A percentile compares a stretch with the other conserved stretches of the same genome.
phyloP scores from a whole-genome alignment of 1,284 basidiomycete species.

The Psilocybe mexicana region DNA sequence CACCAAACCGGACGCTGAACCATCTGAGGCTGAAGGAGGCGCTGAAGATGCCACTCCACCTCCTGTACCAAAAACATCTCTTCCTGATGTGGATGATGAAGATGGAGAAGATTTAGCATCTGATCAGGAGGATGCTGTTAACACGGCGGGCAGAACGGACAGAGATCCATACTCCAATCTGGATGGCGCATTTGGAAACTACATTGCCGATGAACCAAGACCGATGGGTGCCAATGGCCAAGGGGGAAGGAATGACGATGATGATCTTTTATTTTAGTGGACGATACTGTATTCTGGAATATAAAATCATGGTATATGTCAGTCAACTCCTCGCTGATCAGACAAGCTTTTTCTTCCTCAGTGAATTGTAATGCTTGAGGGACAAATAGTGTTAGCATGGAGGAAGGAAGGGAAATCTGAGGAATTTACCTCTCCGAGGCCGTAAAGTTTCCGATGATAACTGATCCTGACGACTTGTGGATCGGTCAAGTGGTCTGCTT shows the following conservation, averaged over 20 bases:
- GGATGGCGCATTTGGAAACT: conserved; percentile 68
- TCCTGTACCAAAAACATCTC: conserved; percentile 23
- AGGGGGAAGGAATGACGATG: conserved; percentile 39
- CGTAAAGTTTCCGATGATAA: conserved; percentile 91
- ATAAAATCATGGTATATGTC: conserved; percentile 3
- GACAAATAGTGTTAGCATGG: background rate
- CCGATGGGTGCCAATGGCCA: conserved; percentile 45
- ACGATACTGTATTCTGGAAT: conserved; percentile 15
- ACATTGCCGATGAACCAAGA: conserved; percentile 63
- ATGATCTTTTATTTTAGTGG: conserved; percentile 56
- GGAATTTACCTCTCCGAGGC: conserved; percentile 81
- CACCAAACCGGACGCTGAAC: conserved; percentile 17
- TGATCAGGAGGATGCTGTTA: conserved; percentile 35
- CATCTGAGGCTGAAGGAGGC: conserved; percentile 21
- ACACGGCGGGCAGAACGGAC: conserved; percentile 19
- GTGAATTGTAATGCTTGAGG: conserved; percentile 83
- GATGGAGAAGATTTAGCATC: conserved; percentile 21
- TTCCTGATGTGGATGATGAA: conserved; percentile 27
- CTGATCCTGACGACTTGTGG: conserved; percentile 72
- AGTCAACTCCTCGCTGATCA: background rate
- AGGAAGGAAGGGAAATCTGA: background rate
- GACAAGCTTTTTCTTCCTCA: conserved; percentile 54
- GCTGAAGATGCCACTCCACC: conserved; percentile 27
- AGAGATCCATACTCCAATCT: conserved; percentile 76
- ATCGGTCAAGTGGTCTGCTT: conserved; percentile 36